Percentiles rank a stretch among this genome's conserved stretches.
Conservation (phyloP, 352 stramenopile species). For the Phytophthora ramorum region DNA sequence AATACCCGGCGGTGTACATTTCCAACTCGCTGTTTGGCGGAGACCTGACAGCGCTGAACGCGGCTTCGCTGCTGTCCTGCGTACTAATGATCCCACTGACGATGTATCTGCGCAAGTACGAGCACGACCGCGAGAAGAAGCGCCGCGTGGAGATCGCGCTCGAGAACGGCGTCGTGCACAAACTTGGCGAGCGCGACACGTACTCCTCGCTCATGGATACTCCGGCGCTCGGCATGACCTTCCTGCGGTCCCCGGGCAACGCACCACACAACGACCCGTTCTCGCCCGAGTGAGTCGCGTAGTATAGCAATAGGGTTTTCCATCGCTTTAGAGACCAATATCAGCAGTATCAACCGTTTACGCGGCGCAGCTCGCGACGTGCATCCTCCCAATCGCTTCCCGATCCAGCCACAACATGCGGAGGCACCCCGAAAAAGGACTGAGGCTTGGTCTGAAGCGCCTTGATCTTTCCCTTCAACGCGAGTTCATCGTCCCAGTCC, state of each 20-base stretch:
- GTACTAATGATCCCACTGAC: conserved; percentile 69
- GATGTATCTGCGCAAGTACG: conserved; percentile 61
- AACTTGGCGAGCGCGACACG: conserved; percentile 31
- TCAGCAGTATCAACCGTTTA: conserved; percentile 45
- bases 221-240: conserved; percentile 56
- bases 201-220: conserved; percentile 59
- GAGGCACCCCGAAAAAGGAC: conserved; percentile 61
- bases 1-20: conserved; percentile 81
- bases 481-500: conserved; percentile 53
- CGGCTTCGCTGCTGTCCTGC: conserved; percentile 55
- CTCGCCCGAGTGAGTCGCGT: conserved; percentile 27
- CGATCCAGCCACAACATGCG: conserved; percentile 47
- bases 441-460: conserved; percentile 58
- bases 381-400: conserved; percentile 65
- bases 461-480: conserved; percentile 63
- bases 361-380: conserved; percentile 51
- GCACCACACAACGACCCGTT: conserved; percentile 34
- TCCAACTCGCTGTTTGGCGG: conserved; percentile 70
- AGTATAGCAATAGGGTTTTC: not conserved
- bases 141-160: conserved; percentile 43
- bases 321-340: too few species aligned
- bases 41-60: conserved; percentile 64
- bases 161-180: conserved; percentile 23
- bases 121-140: conserved; percentile 49
- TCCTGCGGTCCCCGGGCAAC: conserved; percentile 59